Percentiles rank a stretch among this genome's conserved stretches.
These are phyloP conservation scores for Pelargonium fulgidum DNA, from an alignment of 441 rosid species.

Conservation along the genomic window DNA sequence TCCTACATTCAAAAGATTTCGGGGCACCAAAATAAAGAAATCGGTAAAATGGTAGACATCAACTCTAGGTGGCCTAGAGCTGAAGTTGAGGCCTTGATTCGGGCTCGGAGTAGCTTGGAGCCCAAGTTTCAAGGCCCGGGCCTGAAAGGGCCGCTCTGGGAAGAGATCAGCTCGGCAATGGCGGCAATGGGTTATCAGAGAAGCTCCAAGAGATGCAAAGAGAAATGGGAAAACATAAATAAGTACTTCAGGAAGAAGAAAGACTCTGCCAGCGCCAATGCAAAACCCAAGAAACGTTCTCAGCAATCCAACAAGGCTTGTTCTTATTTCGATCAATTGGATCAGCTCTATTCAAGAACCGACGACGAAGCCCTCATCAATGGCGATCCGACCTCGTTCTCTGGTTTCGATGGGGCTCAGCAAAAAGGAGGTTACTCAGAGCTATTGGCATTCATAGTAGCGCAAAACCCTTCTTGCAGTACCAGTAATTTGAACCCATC, in stretches of 20 bases:
- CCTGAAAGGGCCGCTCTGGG: conserved; percentile 87
- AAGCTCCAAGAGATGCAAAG: conserved; percentile 79
- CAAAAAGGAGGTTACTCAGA: no score
- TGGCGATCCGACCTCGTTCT: no score
- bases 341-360: no score
- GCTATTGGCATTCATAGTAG: no score
- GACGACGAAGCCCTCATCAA: no score
- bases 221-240: conserved; percentile 97
- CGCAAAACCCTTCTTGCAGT: no score
- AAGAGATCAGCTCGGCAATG: conserved; percentile 70
- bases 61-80: conserved; percentile 35
- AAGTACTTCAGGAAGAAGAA: conserved; percentile 89
- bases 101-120: conserved; percentile 29
- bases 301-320: no score
- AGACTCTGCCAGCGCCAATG: conserved; percentile 21
- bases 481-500: no score
- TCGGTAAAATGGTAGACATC: conserved; percentile 8
- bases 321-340: no score
- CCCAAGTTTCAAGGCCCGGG: conserved; percentile 36
- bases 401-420: no score
- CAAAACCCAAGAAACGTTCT: no score
- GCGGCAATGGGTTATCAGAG: no score
- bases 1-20: conserved; percentile 36
- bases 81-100: conserved; percentile 42
- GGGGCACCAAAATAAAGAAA: conserved; percentile 25